phyloP scores from a whole-genome alignment of 768 basidiomycete genomes.

The Mrakia blollopis region DNA sequence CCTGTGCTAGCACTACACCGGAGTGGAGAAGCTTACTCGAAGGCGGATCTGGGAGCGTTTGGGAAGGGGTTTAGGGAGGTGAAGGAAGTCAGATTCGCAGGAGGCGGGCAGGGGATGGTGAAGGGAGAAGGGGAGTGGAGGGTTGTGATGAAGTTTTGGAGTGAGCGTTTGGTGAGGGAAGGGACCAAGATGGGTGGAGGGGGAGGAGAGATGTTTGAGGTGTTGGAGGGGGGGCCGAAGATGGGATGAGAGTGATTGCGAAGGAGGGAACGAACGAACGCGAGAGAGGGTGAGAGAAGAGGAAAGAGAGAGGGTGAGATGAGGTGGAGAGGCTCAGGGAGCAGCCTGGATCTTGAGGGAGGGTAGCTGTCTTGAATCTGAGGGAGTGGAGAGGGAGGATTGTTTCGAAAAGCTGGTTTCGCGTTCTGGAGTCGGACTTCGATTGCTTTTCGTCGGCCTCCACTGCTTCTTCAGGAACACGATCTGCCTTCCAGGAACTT shows the following conservation, averaged over 20 bases:
- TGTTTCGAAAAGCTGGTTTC: no score
- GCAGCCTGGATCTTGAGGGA: no score
- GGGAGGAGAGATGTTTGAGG: conserved; percentile 33
- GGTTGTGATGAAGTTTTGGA: conserved; percentile 57
- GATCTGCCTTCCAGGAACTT: no score
- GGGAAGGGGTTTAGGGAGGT: conserved; percentile 56
- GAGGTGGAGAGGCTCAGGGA: no score
- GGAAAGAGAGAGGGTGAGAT: no score
- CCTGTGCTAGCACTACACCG: conserved; percentile 61
- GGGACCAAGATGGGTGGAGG: conserved; percentile 26
- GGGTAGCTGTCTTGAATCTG: no score
- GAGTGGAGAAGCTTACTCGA: conserved; percentile 48
- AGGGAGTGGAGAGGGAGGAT: no score
- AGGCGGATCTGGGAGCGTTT: conserved; percentile 53
- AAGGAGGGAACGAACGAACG: not conserved
- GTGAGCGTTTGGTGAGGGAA: conserved; percentile 17
- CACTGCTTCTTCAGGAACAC: no score
- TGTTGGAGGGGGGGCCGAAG: conserved; percentile 24
- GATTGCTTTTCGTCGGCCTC: no score
- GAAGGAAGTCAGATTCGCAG: conserved; percentile 51
- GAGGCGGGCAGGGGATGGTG: conserved; percentile 60
- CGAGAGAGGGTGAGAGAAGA: no score
- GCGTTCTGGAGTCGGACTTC: no score
- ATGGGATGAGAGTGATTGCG: not conserved
- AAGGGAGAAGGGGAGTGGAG: conserved; percentile 70